Conservation (phyloP, 2,329 filamentous ascomycete species). For the Fusarium temperatum region DNA sequence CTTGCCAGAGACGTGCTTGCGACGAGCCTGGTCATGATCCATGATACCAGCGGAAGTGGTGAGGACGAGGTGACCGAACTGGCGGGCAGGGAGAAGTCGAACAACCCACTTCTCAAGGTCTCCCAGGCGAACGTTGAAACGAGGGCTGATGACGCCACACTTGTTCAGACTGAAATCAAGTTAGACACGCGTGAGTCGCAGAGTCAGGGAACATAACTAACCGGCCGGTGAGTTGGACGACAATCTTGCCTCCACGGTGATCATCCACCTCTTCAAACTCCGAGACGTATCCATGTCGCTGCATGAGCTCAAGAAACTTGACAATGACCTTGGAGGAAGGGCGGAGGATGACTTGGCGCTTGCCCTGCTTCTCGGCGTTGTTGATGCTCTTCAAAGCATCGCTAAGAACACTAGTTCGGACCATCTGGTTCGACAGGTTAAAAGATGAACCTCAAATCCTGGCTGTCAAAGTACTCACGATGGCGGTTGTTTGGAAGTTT, state of each 20-base stretch:
- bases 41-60: not conserved
- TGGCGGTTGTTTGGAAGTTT: not conserved
- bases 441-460: not conserved
- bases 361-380: not conserved
- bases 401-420: not conserved
- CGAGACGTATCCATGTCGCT: not conserved
- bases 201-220: not conserved
- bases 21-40: not conserved
- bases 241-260: not conserved
- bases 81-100: not conserved
- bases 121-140: not conserved
- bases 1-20: not conserved
- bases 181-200: not conserved
- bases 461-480: not conserved
- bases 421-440: not conserved
- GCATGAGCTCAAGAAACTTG: not conserved
- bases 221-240: not conserved
- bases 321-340: not conserved
- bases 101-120: not conserved
- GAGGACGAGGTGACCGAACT: not conserved
- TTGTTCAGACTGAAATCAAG: not conserved
- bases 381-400: not conserved
- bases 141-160: not conserved
- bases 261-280: not conserved
- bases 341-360: not conserved